Percentiles rank a stretch among this genome's conserved stretches.
Evolutionary conservation across 2,329 filamentous ascomycete species (phyloP).

Genomic region (Pseudogymnoascus sp.): DNA sequence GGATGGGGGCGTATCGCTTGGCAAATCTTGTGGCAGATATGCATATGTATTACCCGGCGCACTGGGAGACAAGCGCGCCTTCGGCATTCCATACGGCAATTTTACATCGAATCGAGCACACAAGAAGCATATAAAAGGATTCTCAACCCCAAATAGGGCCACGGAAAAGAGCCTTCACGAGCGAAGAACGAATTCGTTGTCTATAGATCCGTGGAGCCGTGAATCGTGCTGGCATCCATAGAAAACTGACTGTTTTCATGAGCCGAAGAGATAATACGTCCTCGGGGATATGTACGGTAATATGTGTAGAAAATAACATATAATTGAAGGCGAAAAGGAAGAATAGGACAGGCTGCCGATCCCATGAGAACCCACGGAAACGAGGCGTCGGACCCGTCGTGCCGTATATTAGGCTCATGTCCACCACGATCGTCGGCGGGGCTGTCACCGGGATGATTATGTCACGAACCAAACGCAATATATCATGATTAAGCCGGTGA

Average conservation of each 20-base stretch:
- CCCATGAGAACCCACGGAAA: background rate
- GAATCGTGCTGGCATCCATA: no score
- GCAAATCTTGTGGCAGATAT: slow-evolving; percentile 1
- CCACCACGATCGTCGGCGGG: background rate
- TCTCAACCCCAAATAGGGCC: background rate
- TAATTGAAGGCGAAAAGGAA: background rate
- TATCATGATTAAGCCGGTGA: background rate
- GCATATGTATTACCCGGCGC: background rate
- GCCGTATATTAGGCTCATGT: background rate
- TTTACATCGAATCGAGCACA: background rate
- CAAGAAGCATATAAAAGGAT: background rate
- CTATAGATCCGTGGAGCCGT: background rate
- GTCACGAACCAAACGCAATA: background rate
- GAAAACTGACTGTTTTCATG: no score
- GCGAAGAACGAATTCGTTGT: background rate
- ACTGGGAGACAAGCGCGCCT: background rate
- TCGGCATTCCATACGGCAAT: background rate
- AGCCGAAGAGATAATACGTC: background rate
- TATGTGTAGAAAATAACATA: background rate
- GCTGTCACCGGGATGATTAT: background rate
- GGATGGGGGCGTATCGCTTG: background rate
- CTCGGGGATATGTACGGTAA: background rate
- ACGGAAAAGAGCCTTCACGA: background rate
- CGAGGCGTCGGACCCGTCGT: background rate
- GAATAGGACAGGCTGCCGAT: background rate